Evolutionary conservation across 2,329 filamentous ascomycete genomes (phyloP), one percentile per base, ranked within the genome.

Genomic region (Dendrostoma leiphaemia): DNA sequence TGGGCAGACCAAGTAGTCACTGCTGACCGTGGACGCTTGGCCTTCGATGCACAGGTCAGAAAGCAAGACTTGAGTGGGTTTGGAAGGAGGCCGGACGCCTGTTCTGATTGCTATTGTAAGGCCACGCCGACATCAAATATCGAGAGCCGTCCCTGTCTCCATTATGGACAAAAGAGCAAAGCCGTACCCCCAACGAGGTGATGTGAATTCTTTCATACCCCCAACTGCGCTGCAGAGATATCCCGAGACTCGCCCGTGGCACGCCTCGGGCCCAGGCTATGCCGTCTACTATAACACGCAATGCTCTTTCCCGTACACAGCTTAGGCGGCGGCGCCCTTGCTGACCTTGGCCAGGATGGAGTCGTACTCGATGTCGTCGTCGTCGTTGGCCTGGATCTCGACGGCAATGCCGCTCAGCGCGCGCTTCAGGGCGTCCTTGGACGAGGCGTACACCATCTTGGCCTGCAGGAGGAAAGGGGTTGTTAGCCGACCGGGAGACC

Each of bases 371-470:
- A 94, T 89, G 72, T 93, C 89, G 72, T 91, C 88, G 63, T 76
- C 74, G 72, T 93, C 89, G 78, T 92, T 92, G 77, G 89, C 89
- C 79, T 94, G 89, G 65, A 92, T 80, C 71, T 93, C 89, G 65
- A 79, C 76, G 58, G 86, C 87, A 64, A 93, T 76, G 60, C 89
- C 89, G 69, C 83, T 89, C 60, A 94, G 82, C 48, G 88, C 74
- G 72, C 86, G 86, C 83, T 91, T 93, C 63, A 94, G 82, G 57
- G 88, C 87, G 66, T 92, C 88, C 79, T 93, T 94, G 74, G 90
- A 94, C 49, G 90, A 89, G 65, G 89, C 88, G 80, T 93, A 94
- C 73, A 91, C 82, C 90, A 94, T 94, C 81, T 91, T 91, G 74
- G 87, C 81, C 89, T 91, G 63, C 31, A 17, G 28, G 19, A 44